Base-by-base conservation (phyloP, 164 flowering plant genomes). In the Nymphaea colorata region DNA sequence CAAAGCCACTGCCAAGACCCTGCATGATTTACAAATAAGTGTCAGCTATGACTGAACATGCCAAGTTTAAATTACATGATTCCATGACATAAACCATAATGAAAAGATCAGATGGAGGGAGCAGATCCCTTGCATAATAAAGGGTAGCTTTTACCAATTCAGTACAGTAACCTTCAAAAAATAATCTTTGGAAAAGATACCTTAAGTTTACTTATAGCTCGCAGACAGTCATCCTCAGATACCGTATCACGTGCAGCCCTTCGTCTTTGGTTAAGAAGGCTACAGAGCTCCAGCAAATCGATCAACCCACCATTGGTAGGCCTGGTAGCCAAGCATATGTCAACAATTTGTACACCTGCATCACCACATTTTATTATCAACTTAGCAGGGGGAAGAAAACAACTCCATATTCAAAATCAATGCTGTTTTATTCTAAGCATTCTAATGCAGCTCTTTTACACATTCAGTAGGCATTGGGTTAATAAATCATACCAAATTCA, bases 271-370 rank as follows among this genome's bases (percentile, higher is more conserved):
- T 92, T 79, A 64, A 94, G 89, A 62, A 86, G 69, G 74, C 66
- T 79, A 70, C 95, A 82, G n/a, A 94, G 85, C 71, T 91, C 98
- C 71, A 85, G 93, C 78, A 94, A 77, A 78, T 80, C 85, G 75
- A 94, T 94, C 79, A 94, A 75, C 68, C 99, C 99, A 62, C 99
- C 96, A 82, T 94, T 94, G 72, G 77, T 85, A 44, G 91, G 73
- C 77, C 98, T 84, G 57, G 98, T 91, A 44, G 92, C 89, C 86
- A 91, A 84, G 83, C 98, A 94, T 76, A 91, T 90, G 14, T 94
- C 99, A 76, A 90, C 90, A 78, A 94, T 91, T 76, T 87, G 96
- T 53, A 94, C 98, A 59, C 99, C 99, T 90, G 84, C 71, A 83
- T 83, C 75, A 74, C 78, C 80, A 79, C 15, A 73, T 67, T 42